Conservation (phyloP, 345 rosid genomes). For the Brassica nigra region DNA sequence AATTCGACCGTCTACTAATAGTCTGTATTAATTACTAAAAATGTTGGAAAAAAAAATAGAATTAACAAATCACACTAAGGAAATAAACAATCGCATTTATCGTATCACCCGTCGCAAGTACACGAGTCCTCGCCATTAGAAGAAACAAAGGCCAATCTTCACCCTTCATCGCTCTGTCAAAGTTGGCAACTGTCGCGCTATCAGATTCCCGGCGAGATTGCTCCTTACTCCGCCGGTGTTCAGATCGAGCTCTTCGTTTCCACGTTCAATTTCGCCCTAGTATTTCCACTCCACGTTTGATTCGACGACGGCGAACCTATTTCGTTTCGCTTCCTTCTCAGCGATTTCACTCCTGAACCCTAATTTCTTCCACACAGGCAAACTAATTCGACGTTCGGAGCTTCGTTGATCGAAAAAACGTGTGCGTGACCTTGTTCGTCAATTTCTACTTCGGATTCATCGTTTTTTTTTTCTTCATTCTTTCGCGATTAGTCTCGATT, state of each 20-base stretch:
- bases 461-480: no score
- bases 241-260: not conserved
- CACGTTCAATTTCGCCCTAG: slow-evolving; percentile 9
- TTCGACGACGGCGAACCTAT: not conserved
- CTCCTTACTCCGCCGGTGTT: not conserved
- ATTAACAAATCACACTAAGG: no score
- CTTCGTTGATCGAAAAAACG: slow-evolving; percentile 15
- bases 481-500: no score
- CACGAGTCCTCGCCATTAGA: no score
- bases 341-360: slow-evolving; percentile 25
- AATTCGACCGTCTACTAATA: not conserved
- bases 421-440: not conserved
- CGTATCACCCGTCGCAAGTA: no score
- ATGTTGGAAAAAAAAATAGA: no score
- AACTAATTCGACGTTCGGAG: no score
- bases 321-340: slow-evolving; percentile 9
- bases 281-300: not conserved
- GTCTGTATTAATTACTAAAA: no score
- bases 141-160: no score
- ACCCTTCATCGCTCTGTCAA: slow-evolving; percentile 1
- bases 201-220: slow-evolving; percentile 18
- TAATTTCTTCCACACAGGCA: slow-evolving; percentile 19
- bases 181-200: slow-evolving; percentile 24
- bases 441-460: not conserved
- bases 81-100: no score